Evolutionary conservation across 2,329 filamentous ascomycete species (phyloP), one percentile per base, ranked within the genome.

Genomic region (Emericellopsis cladophorae): DNA sequence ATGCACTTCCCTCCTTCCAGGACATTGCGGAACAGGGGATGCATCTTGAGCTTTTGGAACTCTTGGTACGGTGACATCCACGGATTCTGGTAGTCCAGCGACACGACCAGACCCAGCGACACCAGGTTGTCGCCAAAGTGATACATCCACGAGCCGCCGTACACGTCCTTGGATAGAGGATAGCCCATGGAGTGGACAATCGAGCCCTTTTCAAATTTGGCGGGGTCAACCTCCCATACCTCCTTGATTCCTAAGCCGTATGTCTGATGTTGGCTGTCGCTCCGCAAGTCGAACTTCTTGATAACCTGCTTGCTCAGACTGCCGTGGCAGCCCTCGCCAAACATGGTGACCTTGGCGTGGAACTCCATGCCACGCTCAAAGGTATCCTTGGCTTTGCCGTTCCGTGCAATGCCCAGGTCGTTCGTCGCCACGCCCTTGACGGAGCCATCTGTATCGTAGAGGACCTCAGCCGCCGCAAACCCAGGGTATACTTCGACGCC

Each of bases 361-460:
- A 98, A 98, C 64, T 95, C 92, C 92, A 98, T 98, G 45, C 92
- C 92, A 45, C 92, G 76, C 69, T 96, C 89, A 54, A 95, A 98
- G 7, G 73, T 81, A 42, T 92, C 84, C 67, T 94, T 95, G 31
- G 89, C 78, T 59, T 82, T 83, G 32, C 90, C 90, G 52, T 84
- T 75, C 41, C 88, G 75, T 9, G 74, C 80, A 44, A 98, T 76
- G 32, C 92, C 92, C 18, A 95, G 67, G 55, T 98, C 92, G 55
- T 96, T 96, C 37, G 92, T 98, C 15, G 92, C 92, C 33, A 98
- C 90, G 48, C 92, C 92, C 60, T 81, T 81, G 40, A 98, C 92
- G 2, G 85, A 85, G 3, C 90, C 90, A 57, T 95, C 90, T 3
- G 77, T 54, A 49, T 79, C 76, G 62, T 95, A 98, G 12, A 98